These are phyloP conservation scores for Russula sp. DNA, from an alignment of 768 basidiomycete species.

Conservation along the genomic window DNA sequence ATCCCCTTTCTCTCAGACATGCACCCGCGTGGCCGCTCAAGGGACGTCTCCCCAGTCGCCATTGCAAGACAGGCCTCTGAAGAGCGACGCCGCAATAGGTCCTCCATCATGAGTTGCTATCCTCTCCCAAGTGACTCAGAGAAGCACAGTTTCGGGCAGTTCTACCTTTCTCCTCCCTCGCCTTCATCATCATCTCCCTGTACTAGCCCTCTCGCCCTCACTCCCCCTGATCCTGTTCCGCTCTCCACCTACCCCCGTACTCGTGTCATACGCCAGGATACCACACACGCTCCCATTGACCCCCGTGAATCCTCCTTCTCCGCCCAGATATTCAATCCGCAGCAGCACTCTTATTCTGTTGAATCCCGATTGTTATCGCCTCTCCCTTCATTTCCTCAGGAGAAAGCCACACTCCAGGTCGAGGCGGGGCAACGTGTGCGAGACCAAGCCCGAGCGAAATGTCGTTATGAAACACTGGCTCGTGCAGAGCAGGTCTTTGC, in stretches of 20 bases:
- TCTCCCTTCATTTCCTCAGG: neutral
- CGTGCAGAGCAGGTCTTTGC: conserved; percentile 24
- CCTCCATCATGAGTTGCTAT: conserved; percentile 18
- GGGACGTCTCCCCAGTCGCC: conserved; percentile 27
- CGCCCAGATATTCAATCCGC: conserved; percentile 5
- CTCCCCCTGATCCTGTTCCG: conserved; percentile 25
- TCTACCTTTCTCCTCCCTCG: conserved; percentile 15
- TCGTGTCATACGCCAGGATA: conserved; percentile 13
- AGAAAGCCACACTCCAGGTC: conserved; percentile 2
- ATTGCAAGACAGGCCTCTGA: conserved; percentile 31
- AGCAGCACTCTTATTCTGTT: conserved; percentile 12
- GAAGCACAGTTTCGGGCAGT: conserved; percentile 7
- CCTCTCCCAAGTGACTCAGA: conserved; percentile 25
- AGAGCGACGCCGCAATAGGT: conserved; percentile 22
- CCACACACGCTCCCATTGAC: conserved; percentile 22
- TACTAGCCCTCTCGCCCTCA: conserved; percentile 18
- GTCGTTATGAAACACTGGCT: conserved; percentile 22
- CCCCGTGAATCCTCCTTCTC: conserved; percentile 8
- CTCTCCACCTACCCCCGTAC: conserved; percentile 6
- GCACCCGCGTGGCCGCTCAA: conserved; percentile 29
- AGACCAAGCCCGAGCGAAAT: conserved; percentile 19
- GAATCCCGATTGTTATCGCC: conserved; percentile 8
- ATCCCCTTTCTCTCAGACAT: conserved; percentile 2
- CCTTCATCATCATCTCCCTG: conserved; percentile 22
- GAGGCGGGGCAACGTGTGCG: conserved; percentile 10